Evolutionary conservation across 2,329 filamentous ascomycete genomes (phyloP).

Genomic region (Penicillium sp.): DNA sequence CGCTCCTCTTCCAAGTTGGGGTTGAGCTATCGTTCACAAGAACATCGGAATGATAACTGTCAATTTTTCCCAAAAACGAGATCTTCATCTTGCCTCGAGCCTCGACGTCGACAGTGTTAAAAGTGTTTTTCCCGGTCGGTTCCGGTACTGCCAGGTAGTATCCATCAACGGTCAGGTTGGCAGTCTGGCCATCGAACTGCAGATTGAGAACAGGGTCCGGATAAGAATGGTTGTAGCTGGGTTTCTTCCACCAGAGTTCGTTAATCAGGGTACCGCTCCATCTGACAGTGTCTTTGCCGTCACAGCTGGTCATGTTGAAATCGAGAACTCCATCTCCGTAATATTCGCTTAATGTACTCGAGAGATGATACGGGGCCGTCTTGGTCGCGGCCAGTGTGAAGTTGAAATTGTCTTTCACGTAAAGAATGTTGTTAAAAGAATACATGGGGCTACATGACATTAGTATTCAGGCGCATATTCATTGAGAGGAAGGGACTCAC

Average conservation of each 20-base stretch:
- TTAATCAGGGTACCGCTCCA: not conserved
- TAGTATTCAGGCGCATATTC: not conserved
- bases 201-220: not conserved
- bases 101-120: not conserved
- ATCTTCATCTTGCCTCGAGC: not conserved
- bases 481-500: not conserved
- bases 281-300: not conserved
- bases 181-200: not conserved
- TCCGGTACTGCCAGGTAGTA: not conserved
- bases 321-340: not conserved
- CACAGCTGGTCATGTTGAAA: not conserved
- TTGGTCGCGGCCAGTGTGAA: not conserved
- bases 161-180: not conserved
- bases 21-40: not conserved
- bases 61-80: not conserved
- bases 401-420: not conserved
- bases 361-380: not conserved
- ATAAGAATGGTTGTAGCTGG: not conserved
- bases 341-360: not conserved
- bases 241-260: not conserved
- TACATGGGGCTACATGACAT: not conserved
- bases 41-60: conserved; percentile 1
- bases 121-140: not conserved
- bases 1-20: not conserved
- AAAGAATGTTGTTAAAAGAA: not conserved